Evolutionary conservation across 108 stramenopile species (phyloP).

Genomic region (Fistulifera solaris): DNA sequence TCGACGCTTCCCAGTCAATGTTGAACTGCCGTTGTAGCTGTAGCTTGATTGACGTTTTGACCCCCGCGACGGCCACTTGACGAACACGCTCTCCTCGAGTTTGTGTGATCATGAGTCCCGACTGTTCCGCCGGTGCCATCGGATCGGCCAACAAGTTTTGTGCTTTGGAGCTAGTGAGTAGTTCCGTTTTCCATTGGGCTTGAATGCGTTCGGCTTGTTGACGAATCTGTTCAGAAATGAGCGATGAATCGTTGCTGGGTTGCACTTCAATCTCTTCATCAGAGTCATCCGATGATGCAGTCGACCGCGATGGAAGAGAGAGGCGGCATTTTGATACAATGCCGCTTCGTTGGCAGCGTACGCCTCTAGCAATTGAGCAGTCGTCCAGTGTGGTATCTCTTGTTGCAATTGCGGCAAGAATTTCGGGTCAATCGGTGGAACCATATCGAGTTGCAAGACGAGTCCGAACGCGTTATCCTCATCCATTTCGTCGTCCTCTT

Average conservation of each 20-base stretch:
- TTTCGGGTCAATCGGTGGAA: conserved; percentile 71
- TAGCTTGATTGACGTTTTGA: conserved; percentile 37
- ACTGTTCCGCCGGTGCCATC: conserved; percentile 1
- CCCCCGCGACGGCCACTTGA: conserved; percentile 29
- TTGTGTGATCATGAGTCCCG: not conserved
- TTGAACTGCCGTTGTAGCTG: conserved; percentile 42
- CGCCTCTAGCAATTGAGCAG: conserved; percentile 55
- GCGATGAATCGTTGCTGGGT: not conserved
- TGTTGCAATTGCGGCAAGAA: conserved; percentile 48
- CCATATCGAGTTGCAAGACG: conserved; percentile 41
- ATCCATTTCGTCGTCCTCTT: conserved; percentile 49
- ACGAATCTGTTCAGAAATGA: not conserved
- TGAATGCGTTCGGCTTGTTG: conserved; percentile 8
- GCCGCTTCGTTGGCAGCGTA: conserved; percentile 61
- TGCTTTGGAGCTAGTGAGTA: not conserved
- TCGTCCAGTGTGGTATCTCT: conserved; percentile 24
- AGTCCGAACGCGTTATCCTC: conserved; percentile 27
- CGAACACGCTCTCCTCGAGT: conserved; percentile 8
- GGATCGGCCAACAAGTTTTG: conserved; percentile 5
- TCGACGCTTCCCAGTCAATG: conserved; percentile 67
- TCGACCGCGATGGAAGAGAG: conserved; percentile 1
- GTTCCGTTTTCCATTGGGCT: not conserved
- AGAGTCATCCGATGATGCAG: conserved; percentile 12
- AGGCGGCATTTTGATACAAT: conserved; percentile 22
- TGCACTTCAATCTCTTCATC: conserved; percentile 6